phyloP scores from a whole-genome alignment of 2,329 filamentous ascomycete species.

The Fusarium sp. region DNA sequence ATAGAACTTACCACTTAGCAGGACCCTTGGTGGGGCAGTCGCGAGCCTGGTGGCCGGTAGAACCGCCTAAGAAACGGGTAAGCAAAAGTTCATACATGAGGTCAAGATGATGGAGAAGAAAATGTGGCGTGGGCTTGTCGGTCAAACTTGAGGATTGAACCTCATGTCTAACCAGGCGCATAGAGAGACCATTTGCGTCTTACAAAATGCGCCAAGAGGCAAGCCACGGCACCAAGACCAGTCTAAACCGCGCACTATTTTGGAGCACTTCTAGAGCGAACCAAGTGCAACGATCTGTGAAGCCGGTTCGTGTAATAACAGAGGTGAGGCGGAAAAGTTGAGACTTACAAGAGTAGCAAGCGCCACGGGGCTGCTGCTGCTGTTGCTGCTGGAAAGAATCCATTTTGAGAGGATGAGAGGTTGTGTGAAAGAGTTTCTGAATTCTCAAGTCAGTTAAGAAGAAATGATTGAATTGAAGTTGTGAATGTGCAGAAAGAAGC shows the following conservation, averaged over 20 bases:
- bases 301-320: background rate
- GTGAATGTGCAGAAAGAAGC: slow-evolving; percentile 19
- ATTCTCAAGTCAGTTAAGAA: slow-evolving; percentile 27
- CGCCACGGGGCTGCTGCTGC: slow-evolving; percentile 52
- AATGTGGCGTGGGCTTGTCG: background rate
- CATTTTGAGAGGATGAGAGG: slow-evolving; percentile 51
- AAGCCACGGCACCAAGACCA: background rate
- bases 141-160: background rate
- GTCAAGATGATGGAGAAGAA: background rate
- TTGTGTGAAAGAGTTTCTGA: slow-evolving; percentile 29
- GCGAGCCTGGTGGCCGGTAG: slow-evolving; percentile 81
- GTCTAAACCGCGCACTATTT: background rate
- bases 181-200: background rate
- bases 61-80: slow-evolving; percentile 68
- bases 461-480: background rate
- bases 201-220: background rate
- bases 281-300: background rate
- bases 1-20: slow-evolving; percentile 76
- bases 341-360: slow-evolving; percentile 65
- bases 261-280: background rate
- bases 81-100: slow-evolving; percentile 20
- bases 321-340: background rate
- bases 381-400: slow-evolving; percentile 47
- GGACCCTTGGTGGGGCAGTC: slow-evolving; percentile 88
- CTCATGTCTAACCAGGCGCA: slow-evolving; percentile 7